Base-by-base conservation (phyloP, 331 rosid genomes). In the Phaseolus coccineus region DNA sequence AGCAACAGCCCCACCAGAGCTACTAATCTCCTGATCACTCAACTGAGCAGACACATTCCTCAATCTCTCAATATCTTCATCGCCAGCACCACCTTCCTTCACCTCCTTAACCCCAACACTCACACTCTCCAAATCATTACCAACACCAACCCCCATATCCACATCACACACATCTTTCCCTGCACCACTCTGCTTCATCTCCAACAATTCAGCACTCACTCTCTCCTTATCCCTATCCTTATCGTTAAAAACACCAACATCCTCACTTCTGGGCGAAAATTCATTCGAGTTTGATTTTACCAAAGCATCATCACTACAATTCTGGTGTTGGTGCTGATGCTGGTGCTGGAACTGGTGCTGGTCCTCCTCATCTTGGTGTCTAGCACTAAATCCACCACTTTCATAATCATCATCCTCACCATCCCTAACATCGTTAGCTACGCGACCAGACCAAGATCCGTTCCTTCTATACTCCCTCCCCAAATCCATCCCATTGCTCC, bases 391-490 rank as follows among this genome's bases (percentile, higher is more conserved):
- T 77, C 87, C 84, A 44, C 79, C 93, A 71, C 68, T 89, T 66
- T 67, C 85, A 53, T 81, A 82, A 33, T 77, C 93, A 79, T 85
- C 84, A 50, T 79, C 88, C 69, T 81, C 95, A 74, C 79, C 84
- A 44, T 77, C 88, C 70, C 84, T 92, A 19, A 61, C 16, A n/a
- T 88, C 94, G 8, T 82, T 53, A 7, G 85, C 75, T 46, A 62
- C 61, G 27, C 63, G 70, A 33, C 92, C 97, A 25, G 88, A 70
- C 86, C 90, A 92, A 0, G 94, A 90, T 37, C 83, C 89, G 64
- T 81, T 85, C 81, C 97, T 89, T 64, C 86, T 84, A 70, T 81
- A 89, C 0, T 92, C 95, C 55, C 90, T 85, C 33, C 90, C 86
- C 91, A 93, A 86, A 70, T 90, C 97, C 56, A 89, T 85, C 27